Base-by-base conservation (phyloP, 345 rosid genomes). In the Lumnitzera littorea region DNA sequence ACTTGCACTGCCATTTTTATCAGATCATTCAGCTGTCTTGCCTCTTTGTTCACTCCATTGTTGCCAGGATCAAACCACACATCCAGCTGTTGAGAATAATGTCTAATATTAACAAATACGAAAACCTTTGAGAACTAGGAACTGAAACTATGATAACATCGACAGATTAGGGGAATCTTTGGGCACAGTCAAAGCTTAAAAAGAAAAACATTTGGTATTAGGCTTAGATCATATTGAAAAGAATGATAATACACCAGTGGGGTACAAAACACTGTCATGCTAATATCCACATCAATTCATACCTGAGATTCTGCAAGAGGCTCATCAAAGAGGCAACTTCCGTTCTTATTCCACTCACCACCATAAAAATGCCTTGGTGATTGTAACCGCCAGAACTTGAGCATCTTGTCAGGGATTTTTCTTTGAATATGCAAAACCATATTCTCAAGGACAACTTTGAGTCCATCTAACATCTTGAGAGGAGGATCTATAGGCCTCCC, bases 271-370 rank as follows among this genome's bases (percentile, higher is more conserved):
- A 14, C 14, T 31, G 51, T 72, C 57, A 51, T 6, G 1, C 57
- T 23, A 24, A 24, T 2, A 36, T 5, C n/a, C 29, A 54, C 15
- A 11, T 53, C 25, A 1, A 70, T 46, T 20, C 0, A 29, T 84
- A 94, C 97, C 99, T 90, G 81, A 27, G 64, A 51, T 74, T 80
- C 79, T 54, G 70, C 70, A 7, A 88, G 91, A 62, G 92, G 97
- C 55, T 81, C 76, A 46, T 77, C 76, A 29, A 86, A 83, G 67
- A 88, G 78, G 79, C 99, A 94, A 62, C 92, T 90, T 14, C 99
- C 97, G 43, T 94, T 94, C 63, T 79, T 91, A 76, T 94, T 90
- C 99, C 99, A 94, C 13, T 90, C 91, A 36, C 99, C 95, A 9
- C 92, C 97, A 24, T 74, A 70, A 62, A 94, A 94, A 72, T 94